Base-by-base conservation (phyloP, 257 asterid species). In the Anisodus tanguticus region DNA sequence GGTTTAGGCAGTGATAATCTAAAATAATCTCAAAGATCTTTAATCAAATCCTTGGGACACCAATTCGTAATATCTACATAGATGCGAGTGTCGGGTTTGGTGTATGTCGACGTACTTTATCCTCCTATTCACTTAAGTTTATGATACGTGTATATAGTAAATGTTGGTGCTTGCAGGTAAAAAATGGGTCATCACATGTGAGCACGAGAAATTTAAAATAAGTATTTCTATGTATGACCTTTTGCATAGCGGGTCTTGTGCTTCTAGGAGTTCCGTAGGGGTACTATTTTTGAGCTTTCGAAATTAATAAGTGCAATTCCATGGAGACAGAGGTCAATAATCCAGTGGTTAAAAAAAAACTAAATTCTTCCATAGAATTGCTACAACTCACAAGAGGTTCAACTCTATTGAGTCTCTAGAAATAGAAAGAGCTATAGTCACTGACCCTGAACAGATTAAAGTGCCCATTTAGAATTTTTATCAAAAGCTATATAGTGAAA, bases 111-210 rank as follows among this genome's bases (percentile, higher is more conserved):
- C 19, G 39, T 45, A 72, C 80, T 45, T 71, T 22, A 72, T 45
- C 80, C 54, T 72, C 80, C n/a, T 68, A 15, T 68, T 47, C 80
- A n/a, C 62, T 74, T 51, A 74, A 74, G 62, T 49, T 49, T 47
- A 74, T 3, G 12, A 7, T 74, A 49, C 12, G 11, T 74, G 43
- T 22, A 22, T 47, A 49, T 49, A 2, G 59, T n/a, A 19, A 72
- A 72, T 9, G 3, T 49, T 74, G 43, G 80, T 57, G 43, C 80
- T 74, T 74, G 60, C 43, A 47, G 60, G 12, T 49, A 39, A 41
- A 69, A 41, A 15, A 7, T 5, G 62, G 11, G 22, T 49, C 43
- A 49, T 74, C 54, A 47, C 60, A 74, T 5, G 60, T 71, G 53
- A 71, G 80, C n/a, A 71, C 54, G 45, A 45, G 39, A 43, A 71